A percentile compares a stretch with the other conserved stretches of the same genome.
phyloP scores from a whole-genome alignment of 371 early-diverging fungal species.

The Zychaea mexicana region DNA sequence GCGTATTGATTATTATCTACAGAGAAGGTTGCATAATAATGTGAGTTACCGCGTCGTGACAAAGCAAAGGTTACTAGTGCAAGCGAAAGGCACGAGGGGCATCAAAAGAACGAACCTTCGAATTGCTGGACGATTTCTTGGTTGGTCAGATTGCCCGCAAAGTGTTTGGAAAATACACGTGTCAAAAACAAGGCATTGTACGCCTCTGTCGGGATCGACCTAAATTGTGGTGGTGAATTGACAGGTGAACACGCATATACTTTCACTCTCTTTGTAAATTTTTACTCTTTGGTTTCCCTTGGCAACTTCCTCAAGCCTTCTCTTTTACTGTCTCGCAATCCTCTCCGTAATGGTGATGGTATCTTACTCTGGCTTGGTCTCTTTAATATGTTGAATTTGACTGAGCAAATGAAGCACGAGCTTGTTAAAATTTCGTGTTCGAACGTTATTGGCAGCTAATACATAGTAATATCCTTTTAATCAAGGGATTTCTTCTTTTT shows the following conservation, averaged over 20 bases:
- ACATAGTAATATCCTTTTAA: no score
- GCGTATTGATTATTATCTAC: not conserved
- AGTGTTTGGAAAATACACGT: constrained; percentile 68
- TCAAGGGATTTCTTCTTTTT: no score
- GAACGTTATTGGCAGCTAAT: constrained; percentile 66
- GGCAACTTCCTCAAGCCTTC: not conserved
- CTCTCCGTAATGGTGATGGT: not conserved
- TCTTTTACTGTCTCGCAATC: not conserved
- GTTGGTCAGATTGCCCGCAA: constrained; percentile 62
- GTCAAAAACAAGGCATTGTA: constrained; percentile 73
- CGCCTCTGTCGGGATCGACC: constrained; percentile 49
- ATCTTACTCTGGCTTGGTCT: constrained; percentile 50
- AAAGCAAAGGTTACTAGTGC: no score
- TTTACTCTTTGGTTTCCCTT: not conserved
- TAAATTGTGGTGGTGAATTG: no score
- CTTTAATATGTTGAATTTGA: constrained; percentile 55
- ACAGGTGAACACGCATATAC: no score
- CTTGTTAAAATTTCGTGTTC: constrained; percentile 70
- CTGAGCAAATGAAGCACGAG: constrained; percentile 62
- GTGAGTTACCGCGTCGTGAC: no score
- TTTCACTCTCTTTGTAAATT: not conserved
- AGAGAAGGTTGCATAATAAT: not conserved
- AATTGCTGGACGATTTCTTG: constrained; percentile 62
- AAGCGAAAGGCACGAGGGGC: no score
- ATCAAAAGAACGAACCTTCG: constrained; percentile 50